Conservation (phyloP, 441 rosid genomes). For the Iberis amara region DNA sequence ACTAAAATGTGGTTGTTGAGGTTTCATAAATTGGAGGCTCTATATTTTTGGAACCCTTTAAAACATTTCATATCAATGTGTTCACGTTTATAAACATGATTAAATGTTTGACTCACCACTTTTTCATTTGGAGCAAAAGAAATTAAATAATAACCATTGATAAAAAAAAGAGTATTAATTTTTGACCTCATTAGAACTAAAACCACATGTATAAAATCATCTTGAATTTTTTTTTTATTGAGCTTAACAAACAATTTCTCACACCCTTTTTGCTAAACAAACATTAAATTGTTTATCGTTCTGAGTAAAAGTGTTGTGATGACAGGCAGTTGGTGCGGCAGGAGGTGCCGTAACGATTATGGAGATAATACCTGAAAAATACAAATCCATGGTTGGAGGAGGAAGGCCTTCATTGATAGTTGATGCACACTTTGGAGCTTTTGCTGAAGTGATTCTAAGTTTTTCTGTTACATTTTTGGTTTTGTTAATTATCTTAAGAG, state of each 20-base stretch:
- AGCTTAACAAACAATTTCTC: not conserved
- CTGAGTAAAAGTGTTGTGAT: not conserved
- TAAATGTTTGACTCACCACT: too few species aligned
- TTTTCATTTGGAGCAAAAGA: too few species aligned
- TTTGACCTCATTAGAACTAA: not conserved
- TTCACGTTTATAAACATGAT: too few species aligned
- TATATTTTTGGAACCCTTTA: too few species aligned
- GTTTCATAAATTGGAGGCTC: too few species aligned
- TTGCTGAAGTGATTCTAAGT: slow-evolving; percentile 70
- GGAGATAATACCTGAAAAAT: slow-evolving; percentile 63
- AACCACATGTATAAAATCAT: not conserved
- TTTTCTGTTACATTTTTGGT: slow-evolving; percentile 56
- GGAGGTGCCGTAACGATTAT: slow-evolving; percentile 66
- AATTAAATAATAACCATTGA: too few species aligned
- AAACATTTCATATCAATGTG: too few species aligned
- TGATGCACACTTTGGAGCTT: slow-evolving; percentile 66
- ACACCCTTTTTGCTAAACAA: not conserved
- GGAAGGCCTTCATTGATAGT: slow-evolving; percentile 57
- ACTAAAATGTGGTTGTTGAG: too few species aligned
- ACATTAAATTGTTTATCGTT: not conserved
- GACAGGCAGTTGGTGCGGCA: slow-evolving; percentile 74
- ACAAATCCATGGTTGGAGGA: slow-evolving; percentile 56
- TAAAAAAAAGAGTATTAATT: too few species aligned
- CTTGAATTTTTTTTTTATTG: not conserved
- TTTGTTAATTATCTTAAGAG: slow-evolving; percentile 56